Percentiles rank a stretch among this genome's conserved stretches.
Conservation (phyloP, 1,284 basidiomycete genomes). For the Meira nashicola region DNA sequence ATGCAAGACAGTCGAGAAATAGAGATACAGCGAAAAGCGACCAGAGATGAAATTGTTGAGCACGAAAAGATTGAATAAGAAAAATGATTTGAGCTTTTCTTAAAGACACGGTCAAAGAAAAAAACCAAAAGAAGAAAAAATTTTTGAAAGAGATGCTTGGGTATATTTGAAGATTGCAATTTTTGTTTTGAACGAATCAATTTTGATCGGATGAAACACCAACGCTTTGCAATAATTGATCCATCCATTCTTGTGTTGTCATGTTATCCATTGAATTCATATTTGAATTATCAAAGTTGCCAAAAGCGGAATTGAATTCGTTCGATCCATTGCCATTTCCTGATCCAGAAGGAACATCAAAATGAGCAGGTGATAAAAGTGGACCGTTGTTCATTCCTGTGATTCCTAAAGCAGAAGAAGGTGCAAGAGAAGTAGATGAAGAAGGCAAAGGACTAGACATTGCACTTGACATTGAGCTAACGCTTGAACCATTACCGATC, state of each 20-base stretch:
- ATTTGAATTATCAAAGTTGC: background rate
- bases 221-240: conserved; percentile 7
- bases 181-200: background rate
- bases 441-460: background rate
- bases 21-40: too few species aligned
- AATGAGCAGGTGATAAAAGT: conserved; percentile 4
- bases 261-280: background rate
- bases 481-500: background rate
- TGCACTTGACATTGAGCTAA: background rate
- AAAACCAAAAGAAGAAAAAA: background rate
- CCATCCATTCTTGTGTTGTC: conserved; percentile 11
- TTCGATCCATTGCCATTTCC: background rate
- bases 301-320: background rate
- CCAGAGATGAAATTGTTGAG: background rate
- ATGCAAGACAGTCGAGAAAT: background rate
- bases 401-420: conserved; percentile 9
- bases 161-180: background rate
- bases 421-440: background rate
- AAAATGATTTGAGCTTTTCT: background rate
- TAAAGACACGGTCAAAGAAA: conserved; percentile 2
- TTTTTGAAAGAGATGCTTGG: background rate
- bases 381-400: conserved; percentile 7
- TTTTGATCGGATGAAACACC: conserved; percentile 6
- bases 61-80: background rate
- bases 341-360: background rate